Percentiles rank a stretch among this genome's conserved stretches.
Evolutionary conservation across 2,329 filamentous ascomycete species (phyloP).

Genomic region (Neofusicoccum sp.): DNA sequence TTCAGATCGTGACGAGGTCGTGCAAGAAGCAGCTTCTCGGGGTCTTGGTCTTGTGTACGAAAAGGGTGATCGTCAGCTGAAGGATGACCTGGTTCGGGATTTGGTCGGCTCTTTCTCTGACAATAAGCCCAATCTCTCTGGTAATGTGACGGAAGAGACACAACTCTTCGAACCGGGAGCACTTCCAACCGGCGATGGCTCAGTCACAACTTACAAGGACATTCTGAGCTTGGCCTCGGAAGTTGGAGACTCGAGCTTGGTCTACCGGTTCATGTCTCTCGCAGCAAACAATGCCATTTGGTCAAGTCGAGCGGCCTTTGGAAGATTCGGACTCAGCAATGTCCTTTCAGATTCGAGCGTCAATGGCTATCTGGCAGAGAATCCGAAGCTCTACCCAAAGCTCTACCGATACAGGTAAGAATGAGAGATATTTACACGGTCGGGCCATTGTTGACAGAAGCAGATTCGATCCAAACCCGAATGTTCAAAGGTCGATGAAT

Average conservation of each 20-base stretch:
- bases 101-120: constrained; percentile 85
- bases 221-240: constrained; percentile 95
- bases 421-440: background rate
- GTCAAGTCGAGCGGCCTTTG: constrained; percentile 95
- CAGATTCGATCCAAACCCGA: constrained; percentile 84
- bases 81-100: constrained; percentile 80
- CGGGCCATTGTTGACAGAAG: constrained; percentile 22
- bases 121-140: constrained; percentile 64
- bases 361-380: constrained; percentile 67
- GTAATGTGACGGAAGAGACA: constrained; percentile 84
- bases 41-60: constrained; percentile 93
- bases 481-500: constrained; percentile 93
- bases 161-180: constrained; percentile 91
- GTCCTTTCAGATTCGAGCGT: constrained; percentile 82
- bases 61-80: constrained; percentile 77
- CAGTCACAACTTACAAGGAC: constrained; percentile 94
- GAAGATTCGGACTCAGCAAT: constrained; percentile 85
- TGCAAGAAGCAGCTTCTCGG: constrained; percentile 91
- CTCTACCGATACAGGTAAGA: constrained; percentile 75
- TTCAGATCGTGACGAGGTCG: constrained; percentile 84
- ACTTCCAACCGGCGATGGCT: constrained; percentile 84
- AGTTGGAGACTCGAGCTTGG: constrained; percentile 91
- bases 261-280: constrained; percentile 98
- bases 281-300: constrained; percentile 95
- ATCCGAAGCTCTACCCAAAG: constrained; percentile 93